These are phyloP conservation scores for Boletus rufocinnamomeus DNA, from an alignment of 768 basidiomycete species.

Conservation along the genomic window DNA sequence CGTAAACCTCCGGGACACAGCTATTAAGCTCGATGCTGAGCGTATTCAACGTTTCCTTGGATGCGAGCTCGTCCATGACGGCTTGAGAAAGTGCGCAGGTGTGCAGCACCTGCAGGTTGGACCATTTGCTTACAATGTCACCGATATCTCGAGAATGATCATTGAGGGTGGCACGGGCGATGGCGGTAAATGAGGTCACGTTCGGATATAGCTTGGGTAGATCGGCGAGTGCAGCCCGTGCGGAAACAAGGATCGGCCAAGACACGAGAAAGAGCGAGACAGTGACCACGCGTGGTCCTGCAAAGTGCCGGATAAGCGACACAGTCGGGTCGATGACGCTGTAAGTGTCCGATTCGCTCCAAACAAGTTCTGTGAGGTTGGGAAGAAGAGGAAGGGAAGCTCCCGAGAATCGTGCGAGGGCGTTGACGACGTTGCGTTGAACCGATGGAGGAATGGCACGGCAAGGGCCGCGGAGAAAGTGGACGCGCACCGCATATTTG, in stretches of 20 bases:
- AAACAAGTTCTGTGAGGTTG: slow-evolving; percentile 16
- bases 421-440: slow-evolving; percentile 5
- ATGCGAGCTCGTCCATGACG: slow-evolving; percentile 12
- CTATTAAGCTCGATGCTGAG: slow-evolving; percentile 15
- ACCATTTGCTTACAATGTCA: slow-evolving; percentile 14
- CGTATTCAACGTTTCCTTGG: slow-evolving; percentile 4
- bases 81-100: slow-evolving; percentile 15
- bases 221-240: slow-evolving; percentile 3
- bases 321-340: slow-evolving; percentile 8
- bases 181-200: slow-evolving; percentile 17
- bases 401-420: slow-evolving; percentile 10
- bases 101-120: slow-evolving; percentile 4
- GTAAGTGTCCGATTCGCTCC: slow-evolving; percentile 5
- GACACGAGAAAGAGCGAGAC: slow-evolving; percentile 7
- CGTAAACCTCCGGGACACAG: background rate
- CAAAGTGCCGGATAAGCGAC: slow-evolving; percentile 16
- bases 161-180: slow-evolving; percentile 9
- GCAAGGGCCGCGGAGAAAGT: slow-evolving; percentile 11
- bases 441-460: slow-evolving; percentile 1
- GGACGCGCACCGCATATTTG: slow-evolving; percentile 20
- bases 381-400: slow-evolving; percentile 20
- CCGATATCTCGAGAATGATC: slow-evolving; percentile 13
- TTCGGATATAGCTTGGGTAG: slow-evolving; percentile 17
- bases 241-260: slow-evolving; percentile 6
- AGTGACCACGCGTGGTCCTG: slow-evolving; percentile 6